These are phyloP conservation scores for Monosporozyma aquatica DNA, from an alignment of 805 yeast genomes.

Conservation along the genomic window DNA sequence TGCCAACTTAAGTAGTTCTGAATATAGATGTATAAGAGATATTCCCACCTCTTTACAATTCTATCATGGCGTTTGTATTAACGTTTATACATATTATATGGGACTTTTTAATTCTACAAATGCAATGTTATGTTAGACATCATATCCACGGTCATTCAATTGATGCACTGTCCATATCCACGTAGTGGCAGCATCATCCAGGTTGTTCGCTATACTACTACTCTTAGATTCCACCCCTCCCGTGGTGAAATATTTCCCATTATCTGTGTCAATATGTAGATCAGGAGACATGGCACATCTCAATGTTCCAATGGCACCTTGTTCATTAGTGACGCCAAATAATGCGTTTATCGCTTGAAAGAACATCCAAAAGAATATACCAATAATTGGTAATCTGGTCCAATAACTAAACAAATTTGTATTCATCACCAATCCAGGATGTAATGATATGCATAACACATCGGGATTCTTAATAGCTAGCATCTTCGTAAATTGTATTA, in stretches of 20 bases:
- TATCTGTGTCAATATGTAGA: slow-evolving; percentile 43
- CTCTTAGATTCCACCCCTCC: slow-evolving; percentile 51
- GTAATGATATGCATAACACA: slow-evolving; percentile 55
- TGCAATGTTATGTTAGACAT: slow-evolving; percentile 9
- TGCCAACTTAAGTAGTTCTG: no score
- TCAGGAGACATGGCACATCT: slow-evolving; percentile 51
- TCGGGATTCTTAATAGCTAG: slow-evolving; percentile 59
- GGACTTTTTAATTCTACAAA: neutral
- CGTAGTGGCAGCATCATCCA: slow-evolving; percentile 54
- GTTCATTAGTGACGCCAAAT: slow-evolving; percentile 63
- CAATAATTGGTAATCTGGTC: slow-evolving; percentile 72
- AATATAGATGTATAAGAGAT: no score
- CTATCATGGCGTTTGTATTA: no score
- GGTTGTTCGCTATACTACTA: slow-evolving; percentile 47
- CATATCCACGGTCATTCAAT: slow-evolving; percentile 44
- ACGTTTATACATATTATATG: neutral
- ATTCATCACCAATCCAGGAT: slow-evolving; percentile 83
- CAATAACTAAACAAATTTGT: slow-evolving; percentile 68
- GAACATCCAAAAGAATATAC: slow-evolving; percentile 59
- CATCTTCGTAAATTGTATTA: slow-evolving; percentile 62
- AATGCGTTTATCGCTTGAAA: slow-evolving; percentile 61
- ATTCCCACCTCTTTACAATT: no score
- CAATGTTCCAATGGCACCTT: slow-evolving; percentile 59
- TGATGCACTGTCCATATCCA: slow-evolving; percentile 75
- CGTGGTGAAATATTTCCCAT: slow-evolving; percentile 60